Evolutionary conservation across 176 grass and related monocot species (phyloP).

Genomic region (Sorghum bicolor): Sorghum_bicolor_NCBIv3 NC_012879.2:9755501-9756000

Average conservation of each 20-base stretch:
- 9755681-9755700: not conserved
- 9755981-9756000: slow-evolving; percentile 21
- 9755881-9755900: slow-evolving; percentile 59
- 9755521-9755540: slow-evolving; percentile 56
- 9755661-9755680: not conserved
- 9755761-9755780: slow-evolving; percentile 18
- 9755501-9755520: slow-evolving; percentile 88
- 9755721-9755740: not conserved
- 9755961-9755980: slow-evolving; percentile 38
- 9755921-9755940: slow-evolving; percentile 93
- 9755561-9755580: not conserved
- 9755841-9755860: slow-evolving; percentile 71
- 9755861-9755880: slow-evolving; percentile 49
- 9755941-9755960: slow-evolving; percentile 83
- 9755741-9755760: slow-evolving; percentile 7
- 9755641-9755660: not conserved
- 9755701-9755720: not conserved
- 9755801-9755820: slow-evolving; percentile 31
- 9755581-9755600: not conserved
- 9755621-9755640: not conserved
- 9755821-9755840: slow-evolving; percentile 39
- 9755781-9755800: slow-evolving; percentile 61
- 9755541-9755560: too few relatives aligned
- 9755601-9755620: not conserved
- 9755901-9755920: slow-evolving; percentile 75